Base-by-base conservation (phyloP, 371 early-diverging fungal genomes). In the Mortierella sp. region DNA sequence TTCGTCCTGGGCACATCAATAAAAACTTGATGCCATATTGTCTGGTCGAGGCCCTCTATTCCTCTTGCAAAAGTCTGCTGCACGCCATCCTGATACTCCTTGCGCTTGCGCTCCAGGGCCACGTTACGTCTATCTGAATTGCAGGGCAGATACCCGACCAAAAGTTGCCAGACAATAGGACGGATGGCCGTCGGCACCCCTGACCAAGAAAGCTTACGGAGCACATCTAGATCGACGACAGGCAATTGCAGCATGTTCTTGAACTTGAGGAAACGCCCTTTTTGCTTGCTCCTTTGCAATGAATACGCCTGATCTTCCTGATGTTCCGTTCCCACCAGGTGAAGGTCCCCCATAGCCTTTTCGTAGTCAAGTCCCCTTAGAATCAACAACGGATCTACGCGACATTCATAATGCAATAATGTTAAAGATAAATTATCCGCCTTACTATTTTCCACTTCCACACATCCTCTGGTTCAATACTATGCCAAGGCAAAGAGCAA, bases 1-100 rank as follows among this genome's bases (percentile, higher is more conserved):
- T 90, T 90, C 1, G 99, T 98, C 50, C 99, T 82, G 14, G 95
- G 94, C 42, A 98, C 93, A 84, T 98, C 99, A 53, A 98, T 98
- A 73, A 92, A 92, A 43, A 96, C 93, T 80, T 97, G 98, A 84
- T 97, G 98, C 88, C 91, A 91, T 49, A 97, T 84, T 12, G 87
- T 82, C 63, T 93, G 92, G 75, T 98, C 97, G 47, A 96, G 79
- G 0, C 91, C 87, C 4, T 88, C 89, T 5, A 90, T 90, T 2
- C 93, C 94, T 60, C 84, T 82, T n/a, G 90, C 84, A 79, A 93
- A 95, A 9, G 94, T 87, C 70, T 91, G 93, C 4, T 82, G 76
- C 2, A 92, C 91, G 64, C 90, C 91, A 60, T 96, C 96, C 28
- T 82, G 85, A 75, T 96, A 98, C 72, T 98, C 97, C 58, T 91